A percentile compares a stretch with the other conserved stretches of the same genome.
phyloP scores from a whole-genome alignment of 768 basidiomycete genomes.

The Floccularia luteovirens region DNA sequence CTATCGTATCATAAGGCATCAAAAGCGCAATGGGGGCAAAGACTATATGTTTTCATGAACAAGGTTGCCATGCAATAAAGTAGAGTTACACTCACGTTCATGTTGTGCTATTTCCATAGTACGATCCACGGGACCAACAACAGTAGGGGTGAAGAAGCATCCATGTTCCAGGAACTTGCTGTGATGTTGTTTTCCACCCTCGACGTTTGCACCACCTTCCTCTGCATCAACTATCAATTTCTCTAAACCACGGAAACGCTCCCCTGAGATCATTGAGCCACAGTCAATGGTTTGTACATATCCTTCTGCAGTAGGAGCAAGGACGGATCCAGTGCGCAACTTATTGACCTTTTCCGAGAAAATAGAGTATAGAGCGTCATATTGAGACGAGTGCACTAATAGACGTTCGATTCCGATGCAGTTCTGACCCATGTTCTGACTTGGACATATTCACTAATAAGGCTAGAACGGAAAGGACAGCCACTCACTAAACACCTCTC shows the following conservation, averaged over 20 bases:
- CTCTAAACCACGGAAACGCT: conserved; percentile 65
- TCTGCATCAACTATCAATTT: conserved; percentile 62
- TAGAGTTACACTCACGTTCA: conserved; percentile 51
- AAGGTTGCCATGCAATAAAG: conserved; percentile 3
- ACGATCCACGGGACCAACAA: conserved; percentile 71
- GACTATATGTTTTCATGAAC: conserved; percentile 54
- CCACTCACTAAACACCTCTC: conserved; percentile 83
- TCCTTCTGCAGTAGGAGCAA: conserved; percentile 58
- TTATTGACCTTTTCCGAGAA: conserved; percentile 57
- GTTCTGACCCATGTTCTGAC: conserved; percentile 88
- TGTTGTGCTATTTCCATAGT: conserved; percentile 71
- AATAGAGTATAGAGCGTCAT: conserved; percentile 64
- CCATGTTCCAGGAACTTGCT: conserved; percentile 68
- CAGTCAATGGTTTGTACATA: conserved; percentile 73
- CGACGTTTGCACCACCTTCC: conserved; percentile 53
- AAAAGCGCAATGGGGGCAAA: conserved; percentile 91
- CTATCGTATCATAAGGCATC: conserved; percentile 75
- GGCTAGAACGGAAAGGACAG: neutral
- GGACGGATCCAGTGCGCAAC: conserved; percentile 73
- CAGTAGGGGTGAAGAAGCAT: conserved; percentile 81
- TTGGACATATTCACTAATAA: conserved; percentile 1
- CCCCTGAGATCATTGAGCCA: conserved; percentile 78
- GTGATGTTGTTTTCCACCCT: conserved; percentile 57
- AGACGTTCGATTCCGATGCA: conserved; percentile 96
- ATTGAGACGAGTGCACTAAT: conserved; percentile 73